These are phyloP conservation scores for Podosphaera fusca DNA, from an alignment of 2,329 filamentous ascomycete species.

Conservation along the genomic window DNA sequence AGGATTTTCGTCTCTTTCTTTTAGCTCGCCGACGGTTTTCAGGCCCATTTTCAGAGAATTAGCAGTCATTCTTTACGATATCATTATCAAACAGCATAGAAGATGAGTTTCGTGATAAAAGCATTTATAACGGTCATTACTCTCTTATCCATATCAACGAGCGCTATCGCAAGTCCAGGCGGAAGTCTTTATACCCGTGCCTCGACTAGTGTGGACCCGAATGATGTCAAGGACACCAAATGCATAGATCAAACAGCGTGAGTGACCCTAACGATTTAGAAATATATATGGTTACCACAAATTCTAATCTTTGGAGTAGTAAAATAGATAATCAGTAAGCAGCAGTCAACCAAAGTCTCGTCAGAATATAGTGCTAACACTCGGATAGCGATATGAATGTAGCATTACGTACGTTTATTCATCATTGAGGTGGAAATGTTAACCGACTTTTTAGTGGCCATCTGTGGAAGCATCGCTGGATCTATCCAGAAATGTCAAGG, in stretches of 20 bases:
- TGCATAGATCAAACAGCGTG: slow-evolving; percentile 22
- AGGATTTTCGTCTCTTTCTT: not conserved
- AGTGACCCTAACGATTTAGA: slow-evolving; percentile 5
- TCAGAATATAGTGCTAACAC: not conserved
- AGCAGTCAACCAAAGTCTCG: not conserved
- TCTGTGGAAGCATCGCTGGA: slow-evolving; percentile 26
- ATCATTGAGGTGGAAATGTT: too few relatives aligned
- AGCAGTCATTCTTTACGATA: not conserved
- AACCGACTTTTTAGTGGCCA: not conserved
- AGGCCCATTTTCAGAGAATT: not conserved
- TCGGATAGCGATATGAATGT: not conserved
- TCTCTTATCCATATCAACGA: slow-evolving; percentile 15
- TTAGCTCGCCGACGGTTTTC: not conserved
- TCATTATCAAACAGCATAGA: not conserved
- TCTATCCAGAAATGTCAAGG: slow-evolving; percentile 23
- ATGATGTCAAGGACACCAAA: slow-evolving; percentile 19
- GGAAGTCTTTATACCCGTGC: slow-evolving; percentile 22
- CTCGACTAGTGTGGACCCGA: slow-evolving; percentile 19
- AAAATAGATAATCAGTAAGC: not conserved
- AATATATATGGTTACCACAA: not conserved
- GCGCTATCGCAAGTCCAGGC: slow-evolving; percentile 16
- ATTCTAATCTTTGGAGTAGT: not conserved
- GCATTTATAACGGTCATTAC: slow-evolving; percentile 5
- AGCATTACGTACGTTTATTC: not conserved
- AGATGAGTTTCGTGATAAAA: not conserved